Base-by-base conservation (phyloP, 2,329 filamentous ascomycete species). In the Xylariaceae sp. region DNA sequence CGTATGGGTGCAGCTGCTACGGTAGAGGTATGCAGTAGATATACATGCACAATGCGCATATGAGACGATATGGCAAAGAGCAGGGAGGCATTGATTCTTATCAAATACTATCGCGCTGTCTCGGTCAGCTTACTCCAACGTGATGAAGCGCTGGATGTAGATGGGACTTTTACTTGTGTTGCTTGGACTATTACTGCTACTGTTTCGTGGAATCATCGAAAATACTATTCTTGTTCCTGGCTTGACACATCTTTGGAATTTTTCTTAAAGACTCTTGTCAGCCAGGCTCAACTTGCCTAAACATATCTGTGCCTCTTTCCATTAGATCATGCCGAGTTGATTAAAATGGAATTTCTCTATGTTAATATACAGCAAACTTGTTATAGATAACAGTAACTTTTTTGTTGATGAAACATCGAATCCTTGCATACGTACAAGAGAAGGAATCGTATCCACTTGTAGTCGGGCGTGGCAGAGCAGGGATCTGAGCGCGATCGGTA, bases 51-150 rank as follows among this genome's bases (percentile, higher is more conserved):
- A n/a, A n/a, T 3, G 17, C 28, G 29, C 50, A 37, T 36, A 50
- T 58, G 56, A 45, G 37, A 41, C 34, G 23, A 41, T 9, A 41
- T 24, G 43, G 29, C 45, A 40, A n/a, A 48, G 47, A 43, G 29
- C 26, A 43, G 47, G 28, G 45, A 36, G 29, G 31, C 24, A 36
- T 45, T 45, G 36, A 43, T 48, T 45, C 47, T 60, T 56, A 44
- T 60, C 57, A 60, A 60, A 60, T 60, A 56, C 43, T n/a, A 17
- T 34, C 45, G n/a, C 40, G 11, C 36, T 28, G 11, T 53, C 44
- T 44, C n/a, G 53, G 57, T 60, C 53, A 60, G 57, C 57, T 60
- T 60, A 60, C 57, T 60, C 57, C 57, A 60, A 49, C 44, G 24
- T 33, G 45, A 29, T 21, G 33, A 45, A 56, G 36, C 33, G 49